Conservation (phyloP, 495 filamentous ascomycete species). For the Xylaria grammica region DNA sequence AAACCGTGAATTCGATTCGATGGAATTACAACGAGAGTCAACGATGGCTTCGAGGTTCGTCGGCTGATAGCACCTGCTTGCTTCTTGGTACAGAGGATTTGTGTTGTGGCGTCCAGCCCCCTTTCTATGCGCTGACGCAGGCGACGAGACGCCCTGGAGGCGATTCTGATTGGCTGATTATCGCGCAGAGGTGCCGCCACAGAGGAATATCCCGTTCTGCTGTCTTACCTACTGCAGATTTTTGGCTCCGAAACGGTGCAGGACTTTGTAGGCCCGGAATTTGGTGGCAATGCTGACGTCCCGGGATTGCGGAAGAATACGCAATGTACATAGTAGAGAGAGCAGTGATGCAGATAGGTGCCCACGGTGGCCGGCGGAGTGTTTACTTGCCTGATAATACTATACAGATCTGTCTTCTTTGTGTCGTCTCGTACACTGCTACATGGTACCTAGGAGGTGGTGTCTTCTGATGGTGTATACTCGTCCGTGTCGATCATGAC, state of each 20-base stretch:
- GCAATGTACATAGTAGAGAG: neutral
- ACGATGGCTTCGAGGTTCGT: neutral
- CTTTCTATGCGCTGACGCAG: conserved; percentile 19
- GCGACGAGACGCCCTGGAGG: neutral
- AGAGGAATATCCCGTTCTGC: conserved; percentile 20
- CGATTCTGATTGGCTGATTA: conserved; percentile 17
- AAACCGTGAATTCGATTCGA: too few species aligned
- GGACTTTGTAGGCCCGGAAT: neutral
- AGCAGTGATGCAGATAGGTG: too few species aligned
- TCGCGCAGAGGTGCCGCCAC: conserved; percentile 14
- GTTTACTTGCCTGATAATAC: too few species aligned
- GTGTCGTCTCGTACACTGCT: too few species aligned
- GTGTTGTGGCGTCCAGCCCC: conserved; percentile 22
- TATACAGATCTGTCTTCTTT: too few species aligned
- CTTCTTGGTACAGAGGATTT: neutral
- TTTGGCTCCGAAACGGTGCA: neutral
- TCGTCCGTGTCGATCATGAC: conserved; percentile 13
- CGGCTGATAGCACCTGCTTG: neutral
- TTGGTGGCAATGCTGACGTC: neutral
- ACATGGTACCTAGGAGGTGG: too few species aligned
- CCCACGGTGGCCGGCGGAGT: too few species aligned
- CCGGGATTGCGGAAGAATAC: neutral
- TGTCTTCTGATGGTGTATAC: neutral
- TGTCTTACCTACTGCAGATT: conserved; percentile 12
- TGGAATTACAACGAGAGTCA: too few species aligned